Conservation (phyloP, 805 yeast species). For the Teunomyces cretensis region DNA sequence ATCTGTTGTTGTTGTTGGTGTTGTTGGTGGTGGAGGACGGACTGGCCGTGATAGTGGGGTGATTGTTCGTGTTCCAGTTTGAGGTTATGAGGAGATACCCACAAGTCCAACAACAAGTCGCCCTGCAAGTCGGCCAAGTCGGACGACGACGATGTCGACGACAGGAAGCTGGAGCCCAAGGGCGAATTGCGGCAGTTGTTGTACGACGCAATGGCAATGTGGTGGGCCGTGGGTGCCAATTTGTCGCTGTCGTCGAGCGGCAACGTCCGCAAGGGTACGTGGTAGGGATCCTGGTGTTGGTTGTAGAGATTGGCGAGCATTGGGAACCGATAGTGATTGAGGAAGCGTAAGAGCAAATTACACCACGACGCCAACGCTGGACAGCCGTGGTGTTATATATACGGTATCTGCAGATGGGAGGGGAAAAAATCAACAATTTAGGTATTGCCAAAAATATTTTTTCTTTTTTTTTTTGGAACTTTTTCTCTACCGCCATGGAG, state of each 20-base stretch:
- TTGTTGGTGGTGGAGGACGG: conserved; percentile 9
- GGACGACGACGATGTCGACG: conserved; percentile 10
- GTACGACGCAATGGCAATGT: not conserved
- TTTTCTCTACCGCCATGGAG: conserved; percentile 1
- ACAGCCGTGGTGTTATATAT: conserved; percentile 5
- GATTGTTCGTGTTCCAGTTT: conserved; percentile 7
- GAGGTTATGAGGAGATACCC: conserved; percentile 13
- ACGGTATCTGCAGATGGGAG: conserved; percentile 6
- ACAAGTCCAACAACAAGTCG: conserved; percentile 35
- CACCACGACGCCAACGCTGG: not conserved
- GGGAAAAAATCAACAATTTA: conserved; percentile 9
- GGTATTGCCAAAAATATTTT: conserved; percentile 4
- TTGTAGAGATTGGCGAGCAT: not conserved
- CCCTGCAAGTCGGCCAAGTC: conserved; percentile 15
- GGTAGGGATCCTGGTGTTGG: conserved; percentile 2
- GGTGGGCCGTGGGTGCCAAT: conserved; percentile 1
- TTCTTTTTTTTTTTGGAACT: conserved; percentile 1
- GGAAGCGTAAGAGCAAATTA: not conserved
- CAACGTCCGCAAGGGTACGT: conserved; percentile 7
- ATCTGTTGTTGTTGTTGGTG: conserved; percentile 9
- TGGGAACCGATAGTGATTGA: not conserved
- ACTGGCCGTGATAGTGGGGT: conserved; percentile 11
- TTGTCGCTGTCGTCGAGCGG: conserved; percentile 7
- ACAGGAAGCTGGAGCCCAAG: conserved; percentile 10
- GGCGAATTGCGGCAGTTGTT: conserved; percentile 7